Conservation (phyloP, 179 eudicot species). For the Silene noctiflora region DNA sequence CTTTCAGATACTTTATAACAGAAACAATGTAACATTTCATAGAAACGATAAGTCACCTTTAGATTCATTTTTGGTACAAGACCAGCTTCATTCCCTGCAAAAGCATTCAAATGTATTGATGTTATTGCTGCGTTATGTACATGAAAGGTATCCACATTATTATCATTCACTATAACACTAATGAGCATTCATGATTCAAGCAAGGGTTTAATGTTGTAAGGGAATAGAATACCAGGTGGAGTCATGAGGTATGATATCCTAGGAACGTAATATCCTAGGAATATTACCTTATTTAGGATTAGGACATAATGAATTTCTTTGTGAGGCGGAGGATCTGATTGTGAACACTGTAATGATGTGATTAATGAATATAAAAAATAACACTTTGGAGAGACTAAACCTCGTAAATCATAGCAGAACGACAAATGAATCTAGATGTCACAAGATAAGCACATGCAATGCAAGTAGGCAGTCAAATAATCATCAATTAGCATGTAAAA, state of each 20-base stretch:
- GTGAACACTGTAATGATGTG: neutral
- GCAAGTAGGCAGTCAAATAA: too few species aligned
- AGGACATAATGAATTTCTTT: too few species aligned
- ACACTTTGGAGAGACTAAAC: neutral
- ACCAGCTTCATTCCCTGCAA: constrained; percentile 2
- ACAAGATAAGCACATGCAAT: too few species aligned
- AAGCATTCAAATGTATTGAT: neutral
- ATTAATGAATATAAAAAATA: too few species aligned
- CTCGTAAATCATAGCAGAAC: neutral
- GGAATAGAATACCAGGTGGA: too few species aligned
- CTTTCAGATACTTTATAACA: neutral
- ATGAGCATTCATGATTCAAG: too few species aligned
- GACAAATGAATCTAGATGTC: neutral
- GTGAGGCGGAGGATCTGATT: too few species aligned
- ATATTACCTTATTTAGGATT: too few species aligned
- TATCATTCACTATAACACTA: too few species aligned
- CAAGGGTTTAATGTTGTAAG: too few species aligned
- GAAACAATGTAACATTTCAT: neutral
- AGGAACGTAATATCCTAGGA: too few species aligned
- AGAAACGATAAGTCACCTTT: constrained; percentile 5
- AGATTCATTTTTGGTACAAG: constrained; percentile 16
- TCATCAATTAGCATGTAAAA: neutral
- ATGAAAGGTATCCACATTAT: neutral
- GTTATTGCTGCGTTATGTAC: neutral
- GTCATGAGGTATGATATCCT: too few species aligned